A percentile compares a stretch with the other conserved stretches of the same genome.
Evolutionary conservation across 2,329 filamentous ascomycete genomes (phyloP).

Genomic region (Coniochaeta sp.): DNA sequence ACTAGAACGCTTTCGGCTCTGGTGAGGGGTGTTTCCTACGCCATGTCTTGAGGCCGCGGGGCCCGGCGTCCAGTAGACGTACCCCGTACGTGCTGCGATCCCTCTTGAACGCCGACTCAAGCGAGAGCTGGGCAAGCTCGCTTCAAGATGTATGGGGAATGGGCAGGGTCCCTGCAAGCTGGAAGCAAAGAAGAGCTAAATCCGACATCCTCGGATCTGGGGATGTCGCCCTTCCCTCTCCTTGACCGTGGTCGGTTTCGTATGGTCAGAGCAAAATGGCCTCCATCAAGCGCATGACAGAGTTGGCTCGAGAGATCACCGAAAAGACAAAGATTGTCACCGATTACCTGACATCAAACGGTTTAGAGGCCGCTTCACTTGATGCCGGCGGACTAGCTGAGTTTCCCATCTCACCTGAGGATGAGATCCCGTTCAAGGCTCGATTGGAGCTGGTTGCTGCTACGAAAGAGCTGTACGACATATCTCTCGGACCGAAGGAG

Average conservation of each 20-base stretch:
- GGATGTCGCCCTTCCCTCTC: neutral
- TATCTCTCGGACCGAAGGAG: constrained; percentile 18
- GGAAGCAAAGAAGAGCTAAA: neutral
- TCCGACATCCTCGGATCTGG: neutral
- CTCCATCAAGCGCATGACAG: constrained; percentile 10
- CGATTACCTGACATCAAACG: constrained; percentile 11
- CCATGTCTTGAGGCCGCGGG: neutral
- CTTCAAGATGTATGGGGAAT: too few species aligned
- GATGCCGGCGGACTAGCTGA: constrained; percentile 11
- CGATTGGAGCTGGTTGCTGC: constrained; percentile 13
- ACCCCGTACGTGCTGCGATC: too few species aligned
- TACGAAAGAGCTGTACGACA: constrained; percentile 20
- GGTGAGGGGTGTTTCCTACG: neutral
- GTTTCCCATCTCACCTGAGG: constrained; percentile 10
- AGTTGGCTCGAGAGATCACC: constrained; percentile 8
- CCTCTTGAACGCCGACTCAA: too few species aligned
- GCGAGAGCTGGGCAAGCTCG: too few species aligned
- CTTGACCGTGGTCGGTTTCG: too few species aligned
- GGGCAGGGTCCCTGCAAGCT: too few species aligned
- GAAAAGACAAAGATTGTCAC: constrained; percentile 14
- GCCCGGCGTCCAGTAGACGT: neutral
- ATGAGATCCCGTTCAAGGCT: constrained; percentile 9
- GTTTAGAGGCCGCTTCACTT: constrained; percentile 11
- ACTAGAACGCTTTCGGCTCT: constrained; percentile 2
- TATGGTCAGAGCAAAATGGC: constrained; percentile 7